These are phyloP conservation scores for Fraxinus velutina DNA, from an alignment of 305 asterid species.

Conservation along the genomic window DNA sequence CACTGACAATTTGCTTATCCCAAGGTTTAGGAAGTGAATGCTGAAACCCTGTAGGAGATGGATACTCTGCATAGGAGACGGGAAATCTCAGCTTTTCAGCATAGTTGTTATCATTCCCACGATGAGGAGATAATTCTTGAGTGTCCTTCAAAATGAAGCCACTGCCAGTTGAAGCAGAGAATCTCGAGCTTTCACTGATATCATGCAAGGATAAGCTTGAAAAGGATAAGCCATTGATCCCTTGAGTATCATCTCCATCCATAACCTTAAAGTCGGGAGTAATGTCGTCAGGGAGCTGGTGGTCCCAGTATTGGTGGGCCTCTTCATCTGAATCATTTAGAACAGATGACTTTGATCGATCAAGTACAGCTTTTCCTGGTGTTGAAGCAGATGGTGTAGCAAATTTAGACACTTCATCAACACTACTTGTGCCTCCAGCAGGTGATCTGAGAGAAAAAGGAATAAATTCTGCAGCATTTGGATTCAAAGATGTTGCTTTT, in stretches of 20 bases:
- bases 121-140: slow-evolving; percentile 47
- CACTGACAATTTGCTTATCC: slow-evolving; percentile 48
- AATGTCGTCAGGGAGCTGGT: slow-evolving; percentile 92
- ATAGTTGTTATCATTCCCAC: slow-evolving; percentile 38
- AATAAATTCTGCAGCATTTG: slow-evolving; percentile 85
- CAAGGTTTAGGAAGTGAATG: slow-evolving; percentile 56
- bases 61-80: slow-evolving; percentile 45
- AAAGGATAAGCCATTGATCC: slow-evolving; percentile 47
- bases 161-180: slow-evolving; percentile 40
- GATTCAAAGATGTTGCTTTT: slow-evolving; percentile 62
- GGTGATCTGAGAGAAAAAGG: slow-evolving; percentile 70
- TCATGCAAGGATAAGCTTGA: slow-evolving; percentile 56
- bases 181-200: slow-evolving; percentile 44
- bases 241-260: slow-evolving; percentile 54
- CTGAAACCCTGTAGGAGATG: slow-evolving; percentile 53
- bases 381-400: slow-evolving; percentile 33
- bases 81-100: slow-evolving; percentile 49
- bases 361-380: slow-evolving; percentile 58
- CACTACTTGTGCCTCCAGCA: slow-evolving; percentile 32
- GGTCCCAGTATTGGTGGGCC: slow-evolving; percentile 74
- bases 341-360: slow-evolving; percentile 64
- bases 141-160: slow-evolving; percentile 49
- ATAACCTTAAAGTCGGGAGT: slow-evolving; percentile 72
- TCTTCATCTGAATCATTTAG: slow-evolving; percentile 67
- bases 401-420: slow-evolving; percentile 45